phyloP scores from a whole-genome alignment of 331 rosid species.

The Spiraea crenata region DNA sequence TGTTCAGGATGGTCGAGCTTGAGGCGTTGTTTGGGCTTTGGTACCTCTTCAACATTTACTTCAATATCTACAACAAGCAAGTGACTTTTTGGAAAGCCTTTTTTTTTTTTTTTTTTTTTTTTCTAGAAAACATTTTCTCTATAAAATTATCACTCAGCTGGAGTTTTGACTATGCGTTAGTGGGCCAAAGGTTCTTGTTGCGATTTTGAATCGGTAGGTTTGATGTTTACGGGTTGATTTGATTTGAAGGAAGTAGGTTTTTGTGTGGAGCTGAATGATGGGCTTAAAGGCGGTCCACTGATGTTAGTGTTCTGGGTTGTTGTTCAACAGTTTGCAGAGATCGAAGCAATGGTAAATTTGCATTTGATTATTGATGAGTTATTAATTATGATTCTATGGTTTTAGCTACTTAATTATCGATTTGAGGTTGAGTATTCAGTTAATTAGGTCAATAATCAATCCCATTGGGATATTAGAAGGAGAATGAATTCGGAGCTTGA shows the following conservation, averaged over 20 bases:
- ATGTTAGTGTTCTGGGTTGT: conserved; percentile 71
- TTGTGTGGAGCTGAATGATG: conserved; percentile 41
- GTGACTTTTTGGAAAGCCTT: too few species aligned
- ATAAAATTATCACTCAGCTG: neutral
- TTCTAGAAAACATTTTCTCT: neutral
- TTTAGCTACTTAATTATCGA: neutral
- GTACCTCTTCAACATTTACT: conserved; percentile 80
- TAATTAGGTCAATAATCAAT: conserved; percentile 10
- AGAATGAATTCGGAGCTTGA: too few species aligned
- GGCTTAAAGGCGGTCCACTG: conserved; percentile 57
- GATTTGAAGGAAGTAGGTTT: conserved; percentile 17
- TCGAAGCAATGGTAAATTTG: conserved; percentile 66
- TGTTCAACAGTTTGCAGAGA: conserved; percentile 64
- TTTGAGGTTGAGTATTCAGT: conserved; percentile 13
- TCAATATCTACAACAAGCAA: conserved; percentile 93
- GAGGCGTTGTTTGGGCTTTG: conserved; percentile 73
- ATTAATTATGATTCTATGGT: neutral
- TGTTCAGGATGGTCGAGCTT: conserved; percentile 51
- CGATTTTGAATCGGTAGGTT: conserved; percentile 7
- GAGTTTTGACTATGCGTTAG: neutral
- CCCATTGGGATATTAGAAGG: neutral
- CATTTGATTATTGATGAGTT: conserved; percentile 3
- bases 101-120: too few species aligned
- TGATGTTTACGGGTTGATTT: conserved; percentile 22
- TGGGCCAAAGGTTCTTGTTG: neutral